Conservation (phyloP, 768 basidiomycete genomes). For the Agrocybe pediades region DNA sequence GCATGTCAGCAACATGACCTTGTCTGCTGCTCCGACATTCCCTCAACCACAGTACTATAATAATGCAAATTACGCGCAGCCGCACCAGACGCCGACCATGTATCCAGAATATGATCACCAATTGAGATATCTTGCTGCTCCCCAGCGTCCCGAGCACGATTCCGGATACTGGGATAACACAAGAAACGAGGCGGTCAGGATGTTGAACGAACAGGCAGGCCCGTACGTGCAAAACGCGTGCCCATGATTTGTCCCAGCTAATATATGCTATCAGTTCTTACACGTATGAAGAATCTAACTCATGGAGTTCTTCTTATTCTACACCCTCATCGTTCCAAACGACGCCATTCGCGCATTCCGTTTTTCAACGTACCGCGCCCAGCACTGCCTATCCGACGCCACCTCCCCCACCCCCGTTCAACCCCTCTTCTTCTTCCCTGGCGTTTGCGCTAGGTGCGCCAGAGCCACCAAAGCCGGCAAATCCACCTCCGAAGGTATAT, state of each 20-base stretch:
- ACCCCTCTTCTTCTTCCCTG: constrained; percentile 71
- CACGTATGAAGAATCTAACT: constrained; percentile 40
- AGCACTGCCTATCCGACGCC: constrained; percentile 71
- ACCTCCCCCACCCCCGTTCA: constrained; percentile 60
- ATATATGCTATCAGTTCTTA: constrained; percentile 35
- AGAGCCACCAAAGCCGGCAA: constrained; percentile 14
- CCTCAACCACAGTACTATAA: constrained; percentile 58
- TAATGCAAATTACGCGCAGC: constrained; percentile 27
- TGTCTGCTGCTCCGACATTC: constrained; percentile 62
- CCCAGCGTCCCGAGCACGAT: constrained; percentile 43
- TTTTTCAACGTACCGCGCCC: constrained; percentile 66
- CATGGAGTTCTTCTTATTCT: constrained; percentile 44
- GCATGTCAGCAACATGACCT: constrained; percentile 62
- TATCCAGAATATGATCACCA: constrained; percentile 70
- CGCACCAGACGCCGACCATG: constrained; percentile 41
- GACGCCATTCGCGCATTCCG: constrained; percentile 59
- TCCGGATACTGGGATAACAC: constrained; percentile 66
- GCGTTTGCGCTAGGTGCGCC: constrained; percentile 64
- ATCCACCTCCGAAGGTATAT: constrained; percentile 34
- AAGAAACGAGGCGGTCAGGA: constrained; percentile 59
- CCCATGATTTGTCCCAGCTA: constrained; percentile 21
- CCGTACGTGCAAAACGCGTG: constrained; percentile 40
- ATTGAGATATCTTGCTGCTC: constrained; percentile 54
- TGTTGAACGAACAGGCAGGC: constrained; percentile 55
- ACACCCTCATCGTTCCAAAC: constrained; percentile 55